Base-by-base conservation (phyloP, 2,329 filamentous ascomycete species). In the Fusarium torreyae region DNA sequence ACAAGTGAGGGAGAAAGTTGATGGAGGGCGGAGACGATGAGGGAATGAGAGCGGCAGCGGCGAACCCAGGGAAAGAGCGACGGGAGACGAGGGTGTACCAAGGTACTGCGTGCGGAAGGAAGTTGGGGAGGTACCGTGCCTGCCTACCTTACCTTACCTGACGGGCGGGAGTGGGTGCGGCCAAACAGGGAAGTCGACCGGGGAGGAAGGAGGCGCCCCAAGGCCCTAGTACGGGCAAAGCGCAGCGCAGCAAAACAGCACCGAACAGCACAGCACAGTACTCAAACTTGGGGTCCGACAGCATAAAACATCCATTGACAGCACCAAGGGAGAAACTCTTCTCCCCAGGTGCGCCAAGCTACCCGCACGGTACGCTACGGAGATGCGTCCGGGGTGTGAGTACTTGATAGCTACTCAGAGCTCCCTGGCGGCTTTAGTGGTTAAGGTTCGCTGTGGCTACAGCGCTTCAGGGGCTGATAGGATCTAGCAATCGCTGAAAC, bases 21-120 rank as follows among this genome's bases (percentile, higher is more conserved):
- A 75, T 74, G 74, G 71, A 69, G 68, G 70, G 75, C 74, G 74
- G 75, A 77, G 75, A 76, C 72, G 72, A 73, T 76, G 72, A 74
- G 70, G 74, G 74, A 76, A 72, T 69, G 73, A 70, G 70, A 67
- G 71, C 64, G 68, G 67, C 69, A 71, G 67, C 68, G 67, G 62
- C 72, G 65, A 73, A 67, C 62, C 66, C 53, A 73, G 63, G 28
- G 61, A 71, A 70, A 66, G 71, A 72, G 68, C 66, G 40, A 65
- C 60, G 62, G 62, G 63, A 70, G 68, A 68, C 68, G 70, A 74
- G 73, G 69, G 69, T 72, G 75, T 76, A 69, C 68, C 60, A 64
- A 72, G 66, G 71, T 67, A 72, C 69, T 52, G 66, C 48, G 64
- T 59, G 63, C 54, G 63, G 63, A 68, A 65, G 46, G 57, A 56